Percentiles rank a stretch among this genome's conserved stretches.
phyloP scores from a whole-genome alignment of 202 grass and related monocot species.

The Alloteropsis angusta region DNA sequence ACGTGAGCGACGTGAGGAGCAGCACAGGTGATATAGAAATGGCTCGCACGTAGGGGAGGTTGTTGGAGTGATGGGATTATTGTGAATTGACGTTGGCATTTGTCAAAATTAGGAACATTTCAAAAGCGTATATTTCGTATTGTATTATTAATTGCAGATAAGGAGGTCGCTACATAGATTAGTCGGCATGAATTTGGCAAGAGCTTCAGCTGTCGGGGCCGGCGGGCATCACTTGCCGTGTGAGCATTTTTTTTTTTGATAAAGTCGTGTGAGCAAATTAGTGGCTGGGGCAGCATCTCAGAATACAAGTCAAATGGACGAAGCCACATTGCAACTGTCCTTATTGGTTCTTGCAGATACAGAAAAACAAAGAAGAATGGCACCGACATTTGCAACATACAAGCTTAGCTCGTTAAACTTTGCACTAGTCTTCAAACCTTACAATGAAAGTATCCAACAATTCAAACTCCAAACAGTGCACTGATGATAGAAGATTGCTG shows the following conservation, averaged over 20 bases:
- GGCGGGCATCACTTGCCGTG: too few species aligned
- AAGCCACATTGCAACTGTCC: not conserved
- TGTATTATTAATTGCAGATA: not conserved
- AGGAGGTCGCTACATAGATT: not conserved
- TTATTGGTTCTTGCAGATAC: not conserved
- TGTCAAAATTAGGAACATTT: not conserved
- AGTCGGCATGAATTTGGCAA: not conserved
- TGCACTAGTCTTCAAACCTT: not conserved
- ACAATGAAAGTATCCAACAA: not conserved
- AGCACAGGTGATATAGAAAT: not conserved
- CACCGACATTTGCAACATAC: not conserved
- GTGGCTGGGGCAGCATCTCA: not conserved
- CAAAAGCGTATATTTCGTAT: not conserved
- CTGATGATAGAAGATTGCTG: not conserved
- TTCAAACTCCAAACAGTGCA: not conserved
- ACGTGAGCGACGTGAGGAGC: conserved; percentile 29
- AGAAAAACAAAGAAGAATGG: not conserved
- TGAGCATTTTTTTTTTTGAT: too few species aligned
- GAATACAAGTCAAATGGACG: not conserved
- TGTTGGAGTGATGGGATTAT: not conserved
- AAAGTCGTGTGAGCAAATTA: not conserved
- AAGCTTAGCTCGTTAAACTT: not conserved
- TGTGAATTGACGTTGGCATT: not conserved
- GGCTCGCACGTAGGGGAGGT: conserved; percentile 13
- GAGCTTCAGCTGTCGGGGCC: not conserved